Percentiles rank a stretch among this genome's conserved stretches.
Conservation (phyloP, 495 filamentous ascomycete genomes). For the Podospora pseudocomata region DNA sequence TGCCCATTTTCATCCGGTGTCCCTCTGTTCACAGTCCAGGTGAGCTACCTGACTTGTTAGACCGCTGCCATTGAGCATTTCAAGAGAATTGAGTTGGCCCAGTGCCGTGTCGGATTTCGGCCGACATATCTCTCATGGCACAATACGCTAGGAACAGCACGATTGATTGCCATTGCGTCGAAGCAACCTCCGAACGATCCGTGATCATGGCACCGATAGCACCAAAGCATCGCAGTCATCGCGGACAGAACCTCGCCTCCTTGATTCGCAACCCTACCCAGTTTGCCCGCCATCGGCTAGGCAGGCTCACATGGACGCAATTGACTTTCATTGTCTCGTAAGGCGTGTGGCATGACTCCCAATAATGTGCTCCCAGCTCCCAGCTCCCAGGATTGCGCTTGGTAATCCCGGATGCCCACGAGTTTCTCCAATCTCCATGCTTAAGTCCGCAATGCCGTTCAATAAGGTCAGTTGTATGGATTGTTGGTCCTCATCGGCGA, state of each 20-base stretch:
- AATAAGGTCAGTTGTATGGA: background rate
- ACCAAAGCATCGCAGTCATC: background rate
- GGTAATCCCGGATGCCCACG: background rate
- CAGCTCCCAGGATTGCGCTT: background rate
- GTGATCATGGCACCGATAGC: background rate
- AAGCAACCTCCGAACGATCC: background rate
- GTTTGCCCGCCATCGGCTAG: slow-evolving; percentile 3
- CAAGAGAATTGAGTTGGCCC: background rate
- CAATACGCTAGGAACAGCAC: background rate
- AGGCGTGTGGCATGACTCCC: background rate
- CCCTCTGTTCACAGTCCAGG: background rate
- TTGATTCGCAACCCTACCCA: slow-evolving; percentile 5
- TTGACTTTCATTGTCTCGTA: background rate
- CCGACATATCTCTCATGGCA: background rate
- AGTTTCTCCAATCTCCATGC: background rate
- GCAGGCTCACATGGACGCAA: background rate
- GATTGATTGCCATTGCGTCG: background rate
- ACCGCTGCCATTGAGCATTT: background rate
- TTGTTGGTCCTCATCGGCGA: background rate
- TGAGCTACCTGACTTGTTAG: background rate
- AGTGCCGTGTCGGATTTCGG: background rate
- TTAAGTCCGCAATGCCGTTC: background rate
- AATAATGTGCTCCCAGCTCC: background rate
- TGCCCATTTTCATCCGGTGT: background rate
- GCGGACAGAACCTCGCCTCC: background rate